Conservation (phyloP, 75 land plant genomes). For the Isoetes taiwanensis region DNA sequence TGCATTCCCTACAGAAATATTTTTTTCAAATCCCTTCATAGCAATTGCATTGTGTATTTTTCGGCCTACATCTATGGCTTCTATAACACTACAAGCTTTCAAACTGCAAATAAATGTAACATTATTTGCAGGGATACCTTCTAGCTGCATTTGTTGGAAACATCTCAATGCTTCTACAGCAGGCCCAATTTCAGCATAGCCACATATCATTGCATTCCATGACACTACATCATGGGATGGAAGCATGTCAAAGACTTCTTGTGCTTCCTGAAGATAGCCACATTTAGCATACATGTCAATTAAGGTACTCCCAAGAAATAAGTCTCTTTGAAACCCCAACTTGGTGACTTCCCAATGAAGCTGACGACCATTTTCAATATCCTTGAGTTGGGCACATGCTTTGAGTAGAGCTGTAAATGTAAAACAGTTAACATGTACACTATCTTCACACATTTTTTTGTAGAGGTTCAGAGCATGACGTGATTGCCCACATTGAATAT, state of each 20-base stretch:
- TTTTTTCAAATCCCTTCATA: background rate
- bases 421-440: background rate
- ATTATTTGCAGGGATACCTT: conserved; percentile 34
- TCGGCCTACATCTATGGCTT: background rate
- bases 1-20: background rate
- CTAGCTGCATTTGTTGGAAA: conserved; percentile 20
- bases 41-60: background rate
- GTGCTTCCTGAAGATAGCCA: conserved; percentile 10
- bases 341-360: conserved; percentile 17
- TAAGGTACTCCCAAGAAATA: conserved; percentile 17
- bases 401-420: background rate
- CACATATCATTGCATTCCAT: conserved; percentile 23
- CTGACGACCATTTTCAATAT: background rate
- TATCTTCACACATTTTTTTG: background rate
- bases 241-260: conserved; percentile 13
- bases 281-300: conserved; percentile 19
- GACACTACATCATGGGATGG: conserved; percentile 14
- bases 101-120: conserved; percentile 35
- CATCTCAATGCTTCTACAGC: conserved; percentile 8
- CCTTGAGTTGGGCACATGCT: background rate
- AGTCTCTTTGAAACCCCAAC: conserved; percentile 12
- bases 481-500: background rate
- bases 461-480: background rate
- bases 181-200: conserved; percentile 12
- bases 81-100: conserved; percentile 23